Evolutionary conservation across 2,329 filamentous ascomycete species (phyloP), one percentile per base, ranked within the genome.

Genomic region (Penicillium expansum): DNA sequence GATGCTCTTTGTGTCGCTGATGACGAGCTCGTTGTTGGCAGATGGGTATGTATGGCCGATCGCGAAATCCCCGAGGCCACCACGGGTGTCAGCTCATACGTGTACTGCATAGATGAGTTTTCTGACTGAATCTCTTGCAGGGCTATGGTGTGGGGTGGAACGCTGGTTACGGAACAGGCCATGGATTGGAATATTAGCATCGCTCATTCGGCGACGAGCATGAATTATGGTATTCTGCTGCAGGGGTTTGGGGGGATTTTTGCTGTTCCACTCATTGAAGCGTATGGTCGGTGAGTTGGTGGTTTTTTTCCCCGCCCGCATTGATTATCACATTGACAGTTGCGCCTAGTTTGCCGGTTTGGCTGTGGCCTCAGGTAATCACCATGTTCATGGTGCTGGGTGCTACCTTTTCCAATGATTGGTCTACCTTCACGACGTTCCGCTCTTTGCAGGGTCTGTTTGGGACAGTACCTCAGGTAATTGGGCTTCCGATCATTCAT

Each of bases 141-240:
- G 27, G 72, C 65, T 30, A 76, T 75, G 73, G 72, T 71, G 18
- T 76, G 74, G 74, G 74, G 74, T n/a, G 65, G 71, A n/a, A 75
- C 73, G 1, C 56, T 75, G 42, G 59, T 76, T 20, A 74, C 73
- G 14, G 70, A 74, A 11, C 74, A 76, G 56, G 71, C 72, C 8
- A 56, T 70, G 45, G 70, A 70, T 38, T 76, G 72, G 73, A 49
- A 66, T 5, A 69, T 74, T 41, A 66, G 62, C 6, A 51, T 72
- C 18, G 50, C 67, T 14, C 65, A 72, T 42, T 71, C 73, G 1
- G 68, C 73, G 1, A 75, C 74, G 10, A 75, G 69, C 39, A 69
- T 77, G 68, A 76, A 73, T 59, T 74, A 73, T 39, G 73, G 74
- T 3, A 74, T 76, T 41, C 56, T 76, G 32, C 57, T 76, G 20